Evolutionary conservation across 163 green algal genomes (phyloP).

Genomic region (Prototheca cutis): DNA sequence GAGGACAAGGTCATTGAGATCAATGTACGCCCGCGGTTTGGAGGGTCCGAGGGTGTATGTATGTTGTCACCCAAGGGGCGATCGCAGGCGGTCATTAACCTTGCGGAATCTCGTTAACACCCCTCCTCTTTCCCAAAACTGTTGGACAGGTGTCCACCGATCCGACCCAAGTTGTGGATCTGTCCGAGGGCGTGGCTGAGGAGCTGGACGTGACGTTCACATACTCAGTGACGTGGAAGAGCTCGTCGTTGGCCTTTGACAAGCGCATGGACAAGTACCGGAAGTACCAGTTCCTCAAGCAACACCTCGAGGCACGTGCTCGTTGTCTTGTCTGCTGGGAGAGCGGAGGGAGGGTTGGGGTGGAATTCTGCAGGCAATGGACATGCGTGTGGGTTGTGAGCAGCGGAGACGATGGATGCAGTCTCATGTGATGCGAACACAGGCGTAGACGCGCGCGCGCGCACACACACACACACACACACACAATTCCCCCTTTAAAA

Average conservation of each 20-base stretch:
- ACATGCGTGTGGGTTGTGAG: no score
- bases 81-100: no score
- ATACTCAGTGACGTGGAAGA: slow-evolving; percentile 87
- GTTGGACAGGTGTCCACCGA: slow-evolving; percentile 48
- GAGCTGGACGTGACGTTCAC: slow-evolving; percentile 66
- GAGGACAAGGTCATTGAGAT: slow-evolving; percentile 79
- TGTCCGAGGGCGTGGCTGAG: slow-evolving; percentile 18
- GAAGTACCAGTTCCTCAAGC: slow-evolving; percentile 86
- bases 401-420: no score
- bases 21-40: slow-evolving; percentile 52
- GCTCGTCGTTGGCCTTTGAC: slow-evolving; percentile 65
- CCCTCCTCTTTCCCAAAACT: not conserved
- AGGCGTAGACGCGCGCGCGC: no score
- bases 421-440: no score
- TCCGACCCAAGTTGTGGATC: slow-evolving; percentile 22
- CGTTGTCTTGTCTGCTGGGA: not conserved
- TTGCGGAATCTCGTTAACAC: not conserved
- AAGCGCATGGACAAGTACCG: slow-evolving; percentile 94
- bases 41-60: not conserved
- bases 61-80: not conserved
- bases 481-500: no score
- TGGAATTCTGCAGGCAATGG: no score
- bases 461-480: no score
- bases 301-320: slow-evolving; percentile 95
- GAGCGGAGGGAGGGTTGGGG: no score